phyloP scores from a whole-genome alignment of 2,329 filamentous ascomycete species.

The Curvularia spicifera region DNA sequence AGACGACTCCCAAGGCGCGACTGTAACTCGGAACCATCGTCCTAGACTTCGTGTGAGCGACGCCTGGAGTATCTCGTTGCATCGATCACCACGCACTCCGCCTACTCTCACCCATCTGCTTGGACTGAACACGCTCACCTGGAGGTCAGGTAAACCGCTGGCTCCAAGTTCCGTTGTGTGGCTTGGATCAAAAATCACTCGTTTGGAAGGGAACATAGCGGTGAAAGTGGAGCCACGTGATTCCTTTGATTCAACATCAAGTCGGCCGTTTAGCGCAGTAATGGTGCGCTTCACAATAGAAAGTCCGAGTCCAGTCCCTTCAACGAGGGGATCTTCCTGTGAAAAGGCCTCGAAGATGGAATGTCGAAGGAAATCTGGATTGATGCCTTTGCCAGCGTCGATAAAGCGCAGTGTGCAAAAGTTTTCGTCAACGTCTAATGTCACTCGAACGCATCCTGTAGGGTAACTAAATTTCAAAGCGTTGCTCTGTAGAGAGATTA shows the following conservation, averaged over 20 bases:
- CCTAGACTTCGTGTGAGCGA: slow-evolving; percentile 6
- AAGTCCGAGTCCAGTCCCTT: slow-evolving; percentile 15
- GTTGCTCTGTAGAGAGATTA: slow-evolving; percentile 4
- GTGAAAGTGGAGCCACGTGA: slow-evolving; percentile 11
- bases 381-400: slow-evolving; percentile 11
- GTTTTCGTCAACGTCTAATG: not conserved
- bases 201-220: slow-evolving; percentile 2
- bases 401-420: not conserved
- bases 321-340: slow-evolving; percentile 9
- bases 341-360: slow-evolving; percentile 15
- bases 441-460: slow-evolving; percentile 10
- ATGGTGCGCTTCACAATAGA: slow-evolving; percentile 14
- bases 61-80: slow-evolving; percentile 1
- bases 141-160: not conserved
- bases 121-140: slow-evolving; percentile 8
- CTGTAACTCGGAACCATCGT: slow-evolving; percentile 6
- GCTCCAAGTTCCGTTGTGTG: not conserved
- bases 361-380: slow-evolving; percentile 10
- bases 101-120: slow-evolving; percentile 4
- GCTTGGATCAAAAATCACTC: not conserved
- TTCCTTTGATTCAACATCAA: slow-evolving; percentile 9
- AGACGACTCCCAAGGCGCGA: slow-evolving; percentile 7
- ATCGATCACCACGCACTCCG: not conserved
- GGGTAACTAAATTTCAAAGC: slow-evolving; percentile 10
- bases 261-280: slow-evolving; percentile 5